Percentiles rank a stretch among this genome's conserved stretches.
Evolutionary conservation across 805 yeast species (phyloP).

Genomic region (Candida tammaniensis): DNA sequence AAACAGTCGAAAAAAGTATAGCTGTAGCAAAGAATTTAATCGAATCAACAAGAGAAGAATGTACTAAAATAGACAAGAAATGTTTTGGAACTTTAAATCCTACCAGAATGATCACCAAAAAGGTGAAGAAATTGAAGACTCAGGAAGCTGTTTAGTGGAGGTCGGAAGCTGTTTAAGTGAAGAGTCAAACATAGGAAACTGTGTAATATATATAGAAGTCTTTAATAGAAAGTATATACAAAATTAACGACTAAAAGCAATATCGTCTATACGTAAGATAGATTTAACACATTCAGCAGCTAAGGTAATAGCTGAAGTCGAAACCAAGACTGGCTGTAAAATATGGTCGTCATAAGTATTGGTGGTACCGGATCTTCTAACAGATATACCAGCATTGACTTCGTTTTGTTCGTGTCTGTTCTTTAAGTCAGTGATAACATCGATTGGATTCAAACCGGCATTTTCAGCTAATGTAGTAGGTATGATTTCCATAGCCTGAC

Average conservation of each 20-base stretch:
- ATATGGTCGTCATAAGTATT: slow-evolving; percentile 93
- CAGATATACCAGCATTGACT: slow-evolving; percentile 91
- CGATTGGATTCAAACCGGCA: slow-evolving; percentile 89
- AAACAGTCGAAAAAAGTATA: slow-evolving; percentile 49
- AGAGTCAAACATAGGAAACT: no score
- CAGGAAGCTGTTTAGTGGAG: background rate
- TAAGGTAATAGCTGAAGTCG: slow-evolving; percentile 87
- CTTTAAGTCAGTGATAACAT: slow-evolving; percentile 88
- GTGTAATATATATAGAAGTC: no score
- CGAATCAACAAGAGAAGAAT: slow-evolving; percentile 57
- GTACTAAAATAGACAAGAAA: slow-evolving; percentile 60
- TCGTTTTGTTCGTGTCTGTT: slow-evolving; percentile 90
- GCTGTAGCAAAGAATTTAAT: slow-evolving; percentile 38
- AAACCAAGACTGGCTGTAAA: slow-evolving; percentile 92
- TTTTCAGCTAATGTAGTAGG: slow-evolving; percentile 95
- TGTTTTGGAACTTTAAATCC: slow-evolving; percentile 66
- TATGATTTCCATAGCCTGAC: slow-evolving; percentile 85
- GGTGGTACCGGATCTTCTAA: slow-evolving; percentile 88
- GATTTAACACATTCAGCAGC: slow-evolving; percentile 97
- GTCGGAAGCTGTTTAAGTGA: no score
- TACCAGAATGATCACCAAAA: slow-evolving; percentile 46
- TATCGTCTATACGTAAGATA: slow-evolving; percentile 94
- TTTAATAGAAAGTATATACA: background rate
- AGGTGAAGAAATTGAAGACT: slow-evolving; percentile 21
- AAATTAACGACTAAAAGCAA: slow-evolving; percentile 70